Conservation (phyloP, 2,329 filamentous ascomycete genomes). For the Bipolaris zeicola region DNA sequence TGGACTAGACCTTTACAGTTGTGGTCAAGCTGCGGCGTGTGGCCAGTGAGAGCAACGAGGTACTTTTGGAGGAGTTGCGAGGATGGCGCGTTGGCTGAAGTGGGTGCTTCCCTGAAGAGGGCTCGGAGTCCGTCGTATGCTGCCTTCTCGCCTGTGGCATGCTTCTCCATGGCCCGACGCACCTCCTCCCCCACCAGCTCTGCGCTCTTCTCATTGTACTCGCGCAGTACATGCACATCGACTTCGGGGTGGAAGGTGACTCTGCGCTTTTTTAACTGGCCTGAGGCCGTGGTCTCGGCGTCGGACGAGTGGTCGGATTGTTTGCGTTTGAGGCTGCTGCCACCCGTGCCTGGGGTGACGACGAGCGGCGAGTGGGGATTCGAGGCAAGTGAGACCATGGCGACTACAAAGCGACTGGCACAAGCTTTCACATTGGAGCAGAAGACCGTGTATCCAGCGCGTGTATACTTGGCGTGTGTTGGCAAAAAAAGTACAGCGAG, state of each 20-base stretch:
- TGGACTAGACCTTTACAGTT: constrained; percentile 64
- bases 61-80: constrained; percentile 62
- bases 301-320: constrained; percentile 37
- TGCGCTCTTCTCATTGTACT: constrained; percentile 59
- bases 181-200: constrained; percentile 67
- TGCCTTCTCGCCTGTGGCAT: constrained; percentile 59
- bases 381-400: constrained; percentile 49
- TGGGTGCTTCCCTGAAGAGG: constrained; percentile 57
- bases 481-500: constrained; percentile 21
- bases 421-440: constrained; percentile 37
- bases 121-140: constrained; percentile 63
- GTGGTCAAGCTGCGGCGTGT: constrained; percentile 60
- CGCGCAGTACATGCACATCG: constrained; percentile 51
- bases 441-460: constrained; percentile 3
- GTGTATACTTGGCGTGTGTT: constrained; percentile 4
- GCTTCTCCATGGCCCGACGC: constrained; percentile 61
- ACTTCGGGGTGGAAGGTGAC: constrained; percentile 58
- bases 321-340: constrained; percentile 49
- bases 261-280: constrained; percentile 52
- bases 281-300: constrained; percentile 39
- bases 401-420: constrained; percentile 17
- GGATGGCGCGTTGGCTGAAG: constrained; percentile 57
- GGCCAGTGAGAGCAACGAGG: constrained; percentile 62
- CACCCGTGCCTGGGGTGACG: constrained; percentile 35
- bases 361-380: constrained; percentile 34